phyloP scores from a whole-genome alignment of 2,329 filamentous ascomycete genomes.

The Lizonia empirigonia region DNA sequence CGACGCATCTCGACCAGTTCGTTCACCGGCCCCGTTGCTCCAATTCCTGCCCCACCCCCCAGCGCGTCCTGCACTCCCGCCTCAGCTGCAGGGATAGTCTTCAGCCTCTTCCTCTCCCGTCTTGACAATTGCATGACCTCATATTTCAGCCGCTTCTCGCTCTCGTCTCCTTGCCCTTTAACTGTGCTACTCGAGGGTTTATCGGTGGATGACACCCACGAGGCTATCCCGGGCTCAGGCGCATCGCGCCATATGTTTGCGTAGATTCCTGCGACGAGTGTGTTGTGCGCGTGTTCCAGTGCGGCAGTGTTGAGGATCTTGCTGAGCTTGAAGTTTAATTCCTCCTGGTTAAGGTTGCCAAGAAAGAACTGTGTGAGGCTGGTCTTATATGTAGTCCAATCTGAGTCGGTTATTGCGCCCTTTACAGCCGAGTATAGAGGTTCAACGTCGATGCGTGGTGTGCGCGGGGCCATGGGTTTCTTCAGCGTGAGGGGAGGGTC shows the following conservation, averaged over 20 bases:
- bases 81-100: slow-evolving; percentile 56
- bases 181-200: slow-evolving; percentile 75
- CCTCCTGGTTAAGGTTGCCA: slow-evolving; percentile 66
- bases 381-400: slow-evolving; percentile 66
- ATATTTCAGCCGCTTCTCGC: slow-evolving; percentile 66
- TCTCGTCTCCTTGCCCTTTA: slow-evolving; percentile 64
- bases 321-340: slow-evolving; percentile 62
- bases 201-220: slow-evolving; percentile 71
- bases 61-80: slow-evolving; percentile 11
- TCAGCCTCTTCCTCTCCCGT: slow-evolving; percentile 64
- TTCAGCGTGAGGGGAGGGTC: slow-evolving; percentile 51
- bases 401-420: slow-evolving; percentile 59
- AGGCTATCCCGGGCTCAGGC: slow-evolving; percentile 66
- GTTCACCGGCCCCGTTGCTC: slow-evolving; percentile 26
- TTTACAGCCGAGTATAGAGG: slow-evolving; percentile 67
- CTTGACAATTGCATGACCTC: slow-evolving; percentile 68
- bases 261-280: slow-evolving; percentile 63
- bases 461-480: slow-evolving; percentile 56
- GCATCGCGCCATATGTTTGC: slow-evolving; percentile 65
- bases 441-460: slow-evolving; percentile 67
- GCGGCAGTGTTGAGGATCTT: slow-evolving; percentile 61
- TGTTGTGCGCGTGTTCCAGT: slow-evolving; percentile 66
- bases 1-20: slow-evolving; percentile 48
- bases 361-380: slow-evolving; percentile 62
- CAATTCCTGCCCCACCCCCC: slow-evolving; percentile 10